phyloP scores from a whole-genome alignment of 805 yeast species.

The Teunomyces aglyptinius region DNA sequence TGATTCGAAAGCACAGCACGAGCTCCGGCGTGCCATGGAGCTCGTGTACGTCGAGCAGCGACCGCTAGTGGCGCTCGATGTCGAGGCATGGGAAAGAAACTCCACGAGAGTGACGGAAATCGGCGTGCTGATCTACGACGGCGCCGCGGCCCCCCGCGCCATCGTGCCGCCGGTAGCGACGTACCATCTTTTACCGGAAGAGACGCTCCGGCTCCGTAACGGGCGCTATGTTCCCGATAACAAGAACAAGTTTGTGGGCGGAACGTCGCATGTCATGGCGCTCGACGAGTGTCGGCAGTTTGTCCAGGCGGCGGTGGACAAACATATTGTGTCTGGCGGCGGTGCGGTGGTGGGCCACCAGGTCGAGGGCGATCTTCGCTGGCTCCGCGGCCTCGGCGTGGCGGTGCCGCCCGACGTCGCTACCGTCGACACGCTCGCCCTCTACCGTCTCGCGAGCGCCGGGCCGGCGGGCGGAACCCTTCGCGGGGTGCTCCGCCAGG shows the following conservation, averaged over 20 bases:
- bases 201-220: conserved; percentile 15
- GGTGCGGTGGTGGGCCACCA: conserved; percentile 22
- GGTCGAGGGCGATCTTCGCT: conserved; percentile 11
- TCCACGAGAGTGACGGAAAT: conserved; percentile 20
- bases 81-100: conserved; percentile 24
- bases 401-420: conserved; percentile 5
- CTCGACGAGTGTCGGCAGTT: conserved; percentile 9
- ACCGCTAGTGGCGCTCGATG: conserved; percentile 26
- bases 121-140: conserved; percentile 25
- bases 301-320: conserved; percentile 10
- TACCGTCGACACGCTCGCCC: conserved; percentile 20
- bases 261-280: conserved; percentile 17
- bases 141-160: conserved; percentile 14
- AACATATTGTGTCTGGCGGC: conserved; percentile 14
- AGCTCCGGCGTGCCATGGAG: conserved; percentile 13
- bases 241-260: conserved; percentile 20
- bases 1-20: conserved; percentile 6
- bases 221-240: conserved; percentile 21
- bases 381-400: conserved; percentile 15
- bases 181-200: conserved; percentile 20
- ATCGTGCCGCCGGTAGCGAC: conserved; percentile 16
- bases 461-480: conserved; percentile 18
- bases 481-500: conserved; percentile 18
- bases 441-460: conserved; percentile 12
- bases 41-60: conserved; percentile 18